Conservation (phyloP, 805 yeast genomes). For the Spathaspora girioi region DNA sequence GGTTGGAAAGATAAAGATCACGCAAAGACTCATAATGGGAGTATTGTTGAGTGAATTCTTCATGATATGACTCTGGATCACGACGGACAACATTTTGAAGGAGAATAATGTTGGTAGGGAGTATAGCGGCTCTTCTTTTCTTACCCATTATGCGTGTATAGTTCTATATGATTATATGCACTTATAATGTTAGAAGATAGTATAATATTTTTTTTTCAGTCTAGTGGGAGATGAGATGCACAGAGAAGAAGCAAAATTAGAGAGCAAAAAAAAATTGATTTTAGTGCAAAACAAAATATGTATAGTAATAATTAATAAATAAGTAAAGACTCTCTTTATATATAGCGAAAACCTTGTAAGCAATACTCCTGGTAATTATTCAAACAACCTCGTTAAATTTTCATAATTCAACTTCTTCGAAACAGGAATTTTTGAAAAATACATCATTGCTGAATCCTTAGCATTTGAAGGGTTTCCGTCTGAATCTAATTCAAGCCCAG, state of each 20-base stretch:
- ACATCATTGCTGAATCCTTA: conserved; percentile 73
- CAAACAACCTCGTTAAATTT: conserved; percentile 58
- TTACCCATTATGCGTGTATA: conserved; percentile 58
- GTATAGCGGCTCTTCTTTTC: conserved; percentile 84
- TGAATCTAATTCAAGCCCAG: conserved; percentile 41
- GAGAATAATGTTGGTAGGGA: conserved; percentile 88
- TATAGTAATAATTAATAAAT: conserved; percentile 1
- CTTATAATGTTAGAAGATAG: not conserved
- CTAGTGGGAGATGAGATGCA: not conserved
- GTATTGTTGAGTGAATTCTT: conserved; percentile 90
- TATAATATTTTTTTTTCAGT: not conserved
- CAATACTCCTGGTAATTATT: not conserved
- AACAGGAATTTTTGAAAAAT: conserved; percentile 71
- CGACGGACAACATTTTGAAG: conserved; percentile 89
- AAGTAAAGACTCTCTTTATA: not conserved
- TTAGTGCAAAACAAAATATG: not conserved
- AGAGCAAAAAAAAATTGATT: not conserved
- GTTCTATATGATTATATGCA: not conserved
- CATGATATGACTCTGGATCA: conserved; percentile 91
- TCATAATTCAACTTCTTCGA: conserved; percentile 90
- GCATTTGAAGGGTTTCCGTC: conserved; percentile 50
- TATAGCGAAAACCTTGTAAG: not conserved
- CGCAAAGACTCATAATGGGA: conserved; percentile 88
- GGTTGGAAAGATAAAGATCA: conserved; percentile 79
- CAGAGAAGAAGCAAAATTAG: not conserved